These are phyloP conservation scores for Wickerhamiella galacta DNA, from an alignment of 805 yeast genomes.

Conservation along the genomic window DNA sequence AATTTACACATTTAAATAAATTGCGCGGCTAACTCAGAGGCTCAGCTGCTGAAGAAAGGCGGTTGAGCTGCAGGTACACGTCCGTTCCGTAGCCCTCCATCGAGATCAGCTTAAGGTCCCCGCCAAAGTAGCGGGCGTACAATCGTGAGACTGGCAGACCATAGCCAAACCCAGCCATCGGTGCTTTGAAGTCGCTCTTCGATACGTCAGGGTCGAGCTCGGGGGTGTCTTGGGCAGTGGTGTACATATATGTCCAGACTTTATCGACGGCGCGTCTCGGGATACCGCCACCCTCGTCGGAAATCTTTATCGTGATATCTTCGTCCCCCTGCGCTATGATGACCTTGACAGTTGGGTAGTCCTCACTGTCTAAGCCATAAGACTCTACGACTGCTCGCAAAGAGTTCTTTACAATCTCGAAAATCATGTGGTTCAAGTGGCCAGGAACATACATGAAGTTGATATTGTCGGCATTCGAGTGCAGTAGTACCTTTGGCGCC, in stretches of 20 bases:
- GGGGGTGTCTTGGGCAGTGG: conserved; percentile 66
- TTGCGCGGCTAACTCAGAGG: conserved; percentile 27
- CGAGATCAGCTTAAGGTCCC: conserved; percentile 68
- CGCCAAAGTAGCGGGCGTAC: conserved; percentile 82
- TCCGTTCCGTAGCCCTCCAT: conserved; percentile 95
- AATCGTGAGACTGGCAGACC: conserved; percentile 76
- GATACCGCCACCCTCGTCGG: conserved; percentile 91
- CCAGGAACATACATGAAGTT: conserved; percentile 88
- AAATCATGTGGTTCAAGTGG: conserved; percentile 77
- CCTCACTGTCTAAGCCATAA: conserved; percentile 47
- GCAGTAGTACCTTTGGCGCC: conserved; percentile 67
- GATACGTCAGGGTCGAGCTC: conserved; percentile 40
- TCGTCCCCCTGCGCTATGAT: conserved; percentile 80
- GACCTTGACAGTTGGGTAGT: conserved; percentile 70
- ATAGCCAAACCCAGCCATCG: conserved; percentile 90
- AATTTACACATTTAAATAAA: not conserved
- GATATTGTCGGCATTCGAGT: conserved; percentile 51
- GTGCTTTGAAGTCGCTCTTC: conserved; percentile 60
- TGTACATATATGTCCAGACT: conserved; percentile 83
- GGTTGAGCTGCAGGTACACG: conserved; percentile 70
- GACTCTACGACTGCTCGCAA: conserved; percentile 79
- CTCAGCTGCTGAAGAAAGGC: conserved; percentile 57
- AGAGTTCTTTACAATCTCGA: conserved; percentile 76
- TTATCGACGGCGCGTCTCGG: conserved; percentile 69
- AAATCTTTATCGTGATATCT: conserved; percentile 76